Evolutionary conservation across 257 asterid species (phyloP), one percentile per base, ranked within the genome.

Genomic region (Nicotiana sylvestris): DNA sequence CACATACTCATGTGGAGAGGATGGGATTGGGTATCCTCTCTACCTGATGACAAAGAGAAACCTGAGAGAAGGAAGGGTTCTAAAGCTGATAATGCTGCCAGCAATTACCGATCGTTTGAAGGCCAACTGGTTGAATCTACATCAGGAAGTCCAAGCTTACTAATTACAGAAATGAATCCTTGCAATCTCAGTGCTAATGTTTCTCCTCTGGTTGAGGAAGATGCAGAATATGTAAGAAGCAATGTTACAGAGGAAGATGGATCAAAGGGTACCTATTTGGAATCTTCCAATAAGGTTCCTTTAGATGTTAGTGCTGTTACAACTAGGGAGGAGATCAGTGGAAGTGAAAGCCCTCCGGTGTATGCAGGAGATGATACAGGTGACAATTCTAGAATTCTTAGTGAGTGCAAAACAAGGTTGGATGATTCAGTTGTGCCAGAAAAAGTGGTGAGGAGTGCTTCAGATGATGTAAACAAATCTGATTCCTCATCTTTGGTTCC

Each of bases 1-100:
- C 97, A 94, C 89, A 89, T 96, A 86, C 98, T 96, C 84, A 69
- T 92, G 84, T 93, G 99, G 98, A 89, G 97, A 83, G 99, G 99
- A 78, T 89, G 61, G 66, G 86, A 92, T 68, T 96, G 99, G 98
- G 88, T 84, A 80, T 91, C 98, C 84, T 84, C 95, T 53, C 81
- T 86, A 61, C 58, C 88, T 11, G 89, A 86, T 65, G 86, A 85
- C 12, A 33, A 35, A 29, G 85, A 76, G 85, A 85, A 85, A 85
- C 87, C 81, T 17, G 82, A 76, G 57, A 86, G 84, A 70, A 85
- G 76, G 64, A 78, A 77, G 83, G 87, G 89, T 80, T 83, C 74
- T 30, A 66, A 82, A 81, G 46, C 81, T 58, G 87, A 85, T 72
- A 81, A 27, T 74, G 81, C 77, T 27, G 86, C 87, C 76, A 7